Conservation (phyloP, 192 early-diverging fungal species). For the Obelidium mucronatum region DNA sequence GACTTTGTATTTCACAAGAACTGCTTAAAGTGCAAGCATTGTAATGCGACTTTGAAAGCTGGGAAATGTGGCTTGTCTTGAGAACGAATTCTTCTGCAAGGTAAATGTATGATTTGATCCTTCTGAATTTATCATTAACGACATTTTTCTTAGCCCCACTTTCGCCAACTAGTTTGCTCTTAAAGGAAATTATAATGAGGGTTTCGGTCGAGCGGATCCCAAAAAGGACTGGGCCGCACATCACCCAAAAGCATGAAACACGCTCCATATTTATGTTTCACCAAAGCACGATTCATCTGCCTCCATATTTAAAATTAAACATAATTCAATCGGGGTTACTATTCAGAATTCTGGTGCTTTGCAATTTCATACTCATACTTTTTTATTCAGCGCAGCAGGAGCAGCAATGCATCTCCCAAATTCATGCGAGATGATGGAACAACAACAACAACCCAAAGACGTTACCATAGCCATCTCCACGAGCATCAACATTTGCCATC, state of each 20-base stretch:
- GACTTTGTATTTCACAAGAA: constrained; percentile 44
- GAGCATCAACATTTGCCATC: constrained; percentile 16
- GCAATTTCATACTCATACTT: no score
- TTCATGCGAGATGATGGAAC: constrained; percentile 5
- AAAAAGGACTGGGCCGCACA: constrained; percentile 52
- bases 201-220: constrained; percentile 57
- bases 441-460: constrained; percentile 32
- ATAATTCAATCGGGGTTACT: no score
- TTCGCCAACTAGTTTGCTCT: constrained; percentile 63
- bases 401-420: no score
- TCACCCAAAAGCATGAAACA: no score
- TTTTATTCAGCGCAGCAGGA: no score
- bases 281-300: no score
- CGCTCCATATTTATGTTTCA: no score
- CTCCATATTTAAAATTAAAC: no score
- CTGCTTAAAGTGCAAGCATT: constrained; percentile 54
- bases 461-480: not conserved
- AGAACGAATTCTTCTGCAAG: constrained; percentile 52
- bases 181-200: constrained; percentile 67
- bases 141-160: no score
- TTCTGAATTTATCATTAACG: not conserved
- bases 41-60: constrained; percentile 46
- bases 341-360: no score
- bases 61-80: constrained; percentile 51
- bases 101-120: not conserved